Evolutionary conservation across 352 stramenopile species (phyloP).

Genomic region (Globisporangium heterothallicum): DNA sequence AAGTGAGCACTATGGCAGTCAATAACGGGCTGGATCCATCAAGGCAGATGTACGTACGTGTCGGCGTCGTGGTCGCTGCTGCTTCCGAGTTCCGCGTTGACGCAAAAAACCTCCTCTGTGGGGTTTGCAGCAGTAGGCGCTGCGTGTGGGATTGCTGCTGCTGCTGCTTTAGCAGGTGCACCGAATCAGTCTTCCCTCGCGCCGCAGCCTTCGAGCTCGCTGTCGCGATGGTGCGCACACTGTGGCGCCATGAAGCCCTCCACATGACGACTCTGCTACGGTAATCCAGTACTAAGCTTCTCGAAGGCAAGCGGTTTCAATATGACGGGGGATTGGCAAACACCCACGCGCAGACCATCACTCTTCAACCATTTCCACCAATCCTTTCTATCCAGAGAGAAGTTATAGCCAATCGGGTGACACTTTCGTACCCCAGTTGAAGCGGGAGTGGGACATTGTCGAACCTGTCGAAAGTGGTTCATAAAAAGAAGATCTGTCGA

Average conservation of each 20-base stretch:
- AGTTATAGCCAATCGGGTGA: slow-evolving; percentile 4
- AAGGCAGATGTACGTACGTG: slow-evolving; percentile 5
- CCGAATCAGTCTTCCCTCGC: background rate
- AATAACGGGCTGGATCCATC: background rate
- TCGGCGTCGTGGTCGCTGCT: background rate
- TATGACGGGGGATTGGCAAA: too few species aligned
- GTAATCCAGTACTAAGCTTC: too few species aligned
- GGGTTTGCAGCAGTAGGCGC: background rate
- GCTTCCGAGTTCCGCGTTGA: background rate
- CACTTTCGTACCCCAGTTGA: too few species aligned
- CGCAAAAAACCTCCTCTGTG: slow-evolving; percentile 4
- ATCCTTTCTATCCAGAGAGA: too few species aligned
- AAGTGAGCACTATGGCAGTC: background rate
- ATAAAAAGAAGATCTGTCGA: too few species aligned
- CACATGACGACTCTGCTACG: slow-evolving; percentile 3
- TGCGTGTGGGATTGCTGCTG: background rate
- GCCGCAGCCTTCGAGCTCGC: background rate
- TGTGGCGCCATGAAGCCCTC: slow-evolving; percentile 3
- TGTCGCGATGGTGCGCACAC: background rate
- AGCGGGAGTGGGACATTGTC: too few species aligned
- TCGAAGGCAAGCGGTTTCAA: too few species aligned
- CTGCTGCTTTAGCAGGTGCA: background rate
- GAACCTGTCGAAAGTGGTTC: too few species aligned
- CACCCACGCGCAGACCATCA: too few species aligned
- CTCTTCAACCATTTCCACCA: too few species aligned